These are phyloP conservation scores for Isoetes engelmannii DNA, from an alignment of 83 land plant genomes.

Conservation along the genomic window DNA sequence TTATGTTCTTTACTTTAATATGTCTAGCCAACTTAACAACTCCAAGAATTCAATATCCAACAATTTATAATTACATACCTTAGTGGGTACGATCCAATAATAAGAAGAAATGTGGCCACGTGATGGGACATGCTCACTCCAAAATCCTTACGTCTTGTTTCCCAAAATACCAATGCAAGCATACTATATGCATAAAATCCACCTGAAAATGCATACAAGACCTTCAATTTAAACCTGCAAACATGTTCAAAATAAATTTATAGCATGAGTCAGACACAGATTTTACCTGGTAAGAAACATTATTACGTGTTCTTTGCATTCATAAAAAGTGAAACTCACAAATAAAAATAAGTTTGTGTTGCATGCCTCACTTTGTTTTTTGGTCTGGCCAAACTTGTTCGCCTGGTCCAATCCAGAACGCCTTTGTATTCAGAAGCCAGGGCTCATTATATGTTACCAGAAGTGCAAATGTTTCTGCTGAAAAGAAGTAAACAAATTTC, in stretches of 20 bases:
- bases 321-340: background rate
- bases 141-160: slow-evolving; percentile 6
- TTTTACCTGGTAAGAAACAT: background rate
- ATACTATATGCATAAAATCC: slow-evolving; percentile 5
- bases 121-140: slow-evolving; percentile 10
- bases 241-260: background rate
- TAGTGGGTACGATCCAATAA: background rate
- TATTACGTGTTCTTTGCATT: background rate
- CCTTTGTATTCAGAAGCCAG: slow-evolving; percentile 67
- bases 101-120: background rate
- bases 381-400: slow-evolving; percentile 92
- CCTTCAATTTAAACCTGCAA: slow-evolving; percentile 9
- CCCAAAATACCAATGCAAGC: slow-evolving; percentile 4
- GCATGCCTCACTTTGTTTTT: slow-evolving; percentile 56
- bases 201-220: background rate
- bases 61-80: background rate
- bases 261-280: background rate
- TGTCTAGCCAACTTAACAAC: too few species aligned
- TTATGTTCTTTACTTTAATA: too few species aligned
- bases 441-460: slow-evolving; percentile 80
- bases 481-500: slow-evolving; percentile 77
- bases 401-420: slow-evolving; percentile 92
- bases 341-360: background rate
- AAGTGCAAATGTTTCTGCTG: slow-evolving; percentile 74
- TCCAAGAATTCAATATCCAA: too few species aligned